These are phyloP conservation scores for Nepenthes alata DNA, from an alignment of 179 eudicot genomes.

Conservation along the genomic window DNA sequence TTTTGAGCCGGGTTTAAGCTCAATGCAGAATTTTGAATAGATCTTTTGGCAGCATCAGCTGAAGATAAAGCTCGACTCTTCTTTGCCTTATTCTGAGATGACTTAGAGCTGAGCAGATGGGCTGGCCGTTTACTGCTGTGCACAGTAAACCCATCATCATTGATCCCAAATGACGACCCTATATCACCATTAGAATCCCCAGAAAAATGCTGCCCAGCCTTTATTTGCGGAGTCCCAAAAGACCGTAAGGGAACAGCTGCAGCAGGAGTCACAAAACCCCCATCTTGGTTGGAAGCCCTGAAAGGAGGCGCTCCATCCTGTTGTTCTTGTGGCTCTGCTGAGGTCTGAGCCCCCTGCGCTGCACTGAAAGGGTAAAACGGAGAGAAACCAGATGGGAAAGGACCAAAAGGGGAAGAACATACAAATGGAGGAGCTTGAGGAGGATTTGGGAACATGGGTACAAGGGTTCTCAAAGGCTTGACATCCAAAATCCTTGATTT, in stretches of 20 bases:
- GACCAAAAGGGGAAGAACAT: slow-evolving; percentile 37
- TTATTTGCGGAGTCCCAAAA: slow-evolving; percentile 27
- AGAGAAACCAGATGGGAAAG: slow-evolving; percentile 34
- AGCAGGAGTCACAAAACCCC: slow-evolving; percentile 19
- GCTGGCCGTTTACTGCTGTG: slow-evolving; percentile 1
- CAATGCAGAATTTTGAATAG: slow-evolving; percentile 20
- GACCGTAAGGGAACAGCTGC: slow-evolving; percentile 47
- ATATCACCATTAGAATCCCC: slow-evolving; percentile 21
- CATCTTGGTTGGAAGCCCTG: slow-evolving; percentile 6
- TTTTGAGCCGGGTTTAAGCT: slow-evolving; percentile 13
- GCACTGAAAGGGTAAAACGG: slow-evolving; percentile 31
- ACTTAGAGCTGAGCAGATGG: slow-evolving; percentile 12
- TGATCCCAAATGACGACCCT: slow-evolving; percentile 13
- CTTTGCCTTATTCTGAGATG: not conserved
- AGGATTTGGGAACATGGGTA: slow-evolving; percentile 29
- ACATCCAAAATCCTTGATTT: slow-evolving; percentile 32
- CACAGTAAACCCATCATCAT: slow-evolving; percentile 6
- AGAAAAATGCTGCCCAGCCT: slow-evolving; percentile 2
- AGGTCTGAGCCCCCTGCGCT: slow-evolving; percentile 12
- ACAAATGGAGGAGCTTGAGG: slow-evolving; percentile 28
- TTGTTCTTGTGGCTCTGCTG: not conserved
- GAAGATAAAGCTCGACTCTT: slow-evolving; percentile 7
- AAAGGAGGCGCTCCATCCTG: too few relatives aligned
- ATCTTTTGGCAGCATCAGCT: slow-evolving; percentile 21
- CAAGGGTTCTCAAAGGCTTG: slow-evolving; percentile 33